A percentile compares a stretch with the other conserved stretches of the same genome.
Conservation (phyloP, 2,329 filamentous ascomycete genomes). For the Curvularia eragrostidis region DNA sequence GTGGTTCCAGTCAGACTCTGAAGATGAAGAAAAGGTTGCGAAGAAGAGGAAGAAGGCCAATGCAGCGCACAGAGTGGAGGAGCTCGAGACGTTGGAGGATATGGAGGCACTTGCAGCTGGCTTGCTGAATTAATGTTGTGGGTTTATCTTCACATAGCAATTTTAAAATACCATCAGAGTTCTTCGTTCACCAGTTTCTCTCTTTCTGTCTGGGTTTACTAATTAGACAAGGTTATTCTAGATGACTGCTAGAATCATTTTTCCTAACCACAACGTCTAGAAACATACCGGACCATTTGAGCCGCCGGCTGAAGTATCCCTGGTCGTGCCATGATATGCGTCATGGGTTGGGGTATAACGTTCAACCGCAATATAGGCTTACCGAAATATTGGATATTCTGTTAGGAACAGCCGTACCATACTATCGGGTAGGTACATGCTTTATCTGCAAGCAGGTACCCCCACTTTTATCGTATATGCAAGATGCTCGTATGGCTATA, state of each 20-base stretch:
- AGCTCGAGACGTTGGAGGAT: constrained; percentile 81
- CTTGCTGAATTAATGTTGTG: constrained; percentile 59
- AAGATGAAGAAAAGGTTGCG: constrained; percentile 54
- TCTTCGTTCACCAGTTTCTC: background rate
- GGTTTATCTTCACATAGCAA: background rate
- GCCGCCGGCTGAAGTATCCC: constrained; percentile 3
- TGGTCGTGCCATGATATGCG: background rate
- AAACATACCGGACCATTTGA: background rate
- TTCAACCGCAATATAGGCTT: background rate
- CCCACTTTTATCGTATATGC: constrained; percentile 1
- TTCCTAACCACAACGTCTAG: background rate
- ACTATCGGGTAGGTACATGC: background rate
- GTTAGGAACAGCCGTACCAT: background rate
- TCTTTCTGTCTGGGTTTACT: background rate
- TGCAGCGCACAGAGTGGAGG: constrained; percentile 65
- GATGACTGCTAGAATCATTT: background rate
- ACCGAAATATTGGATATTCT: background rate
- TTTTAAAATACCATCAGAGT: background rate
- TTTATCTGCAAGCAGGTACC: background rate
- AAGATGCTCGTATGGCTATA: background rate
- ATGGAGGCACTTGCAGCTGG: constrained; percentile 78
- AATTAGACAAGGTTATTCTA: background rate
- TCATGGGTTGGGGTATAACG: background rate
- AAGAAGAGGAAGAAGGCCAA: constrained; percentile 56
- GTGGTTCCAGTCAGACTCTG: constrained; percentile 75